Percentiles rank a stretch among this genome's conserved stretches.
These are phyloP conservation scores for Chrysosporium keratinophilum DNA, from an alignment of 2,329 filamentous ascomycete species.

Conservation along the genomic window DNA sequence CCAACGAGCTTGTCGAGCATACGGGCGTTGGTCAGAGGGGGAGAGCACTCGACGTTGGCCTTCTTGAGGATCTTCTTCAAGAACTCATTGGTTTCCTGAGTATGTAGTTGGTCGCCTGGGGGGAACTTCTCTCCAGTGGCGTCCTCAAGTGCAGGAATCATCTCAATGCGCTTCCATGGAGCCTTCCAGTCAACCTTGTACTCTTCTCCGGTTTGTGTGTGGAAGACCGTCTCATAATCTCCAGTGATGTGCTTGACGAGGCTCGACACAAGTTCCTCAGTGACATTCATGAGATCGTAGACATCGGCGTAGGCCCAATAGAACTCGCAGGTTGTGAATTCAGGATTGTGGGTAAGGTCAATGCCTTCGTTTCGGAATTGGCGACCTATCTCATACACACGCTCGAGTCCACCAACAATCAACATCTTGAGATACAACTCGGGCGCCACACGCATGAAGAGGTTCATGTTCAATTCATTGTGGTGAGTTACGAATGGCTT, in stretches of 20 bases:
- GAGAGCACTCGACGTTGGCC: constrained; percentile 78
- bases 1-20: constrained; percentile 94
- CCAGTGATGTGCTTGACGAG: constrained; percentile 85
- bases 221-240: constrained; percentile 72
- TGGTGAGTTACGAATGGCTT: constrained; percentile 92
- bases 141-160: constrained; percentile 89
- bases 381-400: constrained; percentile 90
- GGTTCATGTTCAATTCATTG: constrained; percentile 88
- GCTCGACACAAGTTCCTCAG: constrained; percentile 83
- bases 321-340: constrained; percentile 97
- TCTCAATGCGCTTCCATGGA: constrained; percentile 87
- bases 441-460: constrained; percentile 90
- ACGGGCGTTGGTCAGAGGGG: constrained; percentile 82
- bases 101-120: constrained; percentile 78
- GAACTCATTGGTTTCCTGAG: constrained; percentile 77
- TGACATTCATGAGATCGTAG: constrained; percentile 80
- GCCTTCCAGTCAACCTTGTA: constrained; percentile 93
- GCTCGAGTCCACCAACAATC: constrained; percentile 85
- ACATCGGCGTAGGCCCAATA: constrained; percentile 91
- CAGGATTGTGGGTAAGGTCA: constrained; percentile 91
- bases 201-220: constrained; percentile 72
- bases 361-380: constrained; percentile 92
- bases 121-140: constrained; percentile 90
- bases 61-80: constrained; percentile 75
- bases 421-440: constrained; percentile 96